Evolutionary conservation across 179 eudicot genomes (phyloP).

Genomic region (Beta lomatogona): DNA sequence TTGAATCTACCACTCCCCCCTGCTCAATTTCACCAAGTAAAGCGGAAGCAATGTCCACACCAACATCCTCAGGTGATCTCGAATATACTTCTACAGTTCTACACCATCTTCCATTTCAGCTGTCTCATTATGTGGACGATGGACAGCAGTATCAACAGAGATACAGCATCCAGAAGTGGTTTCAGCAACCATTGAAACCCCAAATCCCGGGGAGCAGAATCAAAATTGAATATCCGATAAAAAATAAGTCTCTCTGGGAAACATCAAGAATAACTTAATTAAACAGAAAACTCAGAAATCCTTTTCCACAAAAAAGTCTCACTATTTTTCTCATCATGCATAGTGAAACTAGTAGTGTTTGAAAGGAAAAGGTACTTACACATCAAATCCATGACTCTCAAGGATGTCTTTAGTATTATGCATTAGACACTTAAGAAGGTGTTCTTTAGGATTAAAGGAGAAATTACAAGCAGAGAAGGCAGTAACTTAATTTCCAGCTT

Average conservation of each 20-base stretch:
- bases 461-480: background rate
- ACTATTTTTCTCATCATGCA: too few species aligned
- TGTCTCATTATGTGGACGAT: constrained; percentile 50
- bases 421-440: background rate
- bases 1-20: constrained; percentile 95
- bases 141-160: constrained; percentile 76
- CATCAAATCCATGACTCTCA: background rate
- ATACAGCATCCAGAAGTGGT: constrained; percentile 81
- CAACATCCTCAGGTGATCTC: constrained; percentile 68
- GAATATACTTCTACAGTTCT: constrained; percentile 47
- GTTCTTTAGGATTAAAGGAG: background rate
- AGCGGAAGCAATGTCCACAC: constrained; percentile 68
- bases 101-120: constrained; percentile 52
- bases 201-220: constrained; percentile 89
- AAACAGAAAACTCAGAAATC: too few species aligned
- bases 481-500: constrained; percentile 85
- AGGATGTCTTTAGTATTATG: background rate
- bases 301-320: too few species aligned
- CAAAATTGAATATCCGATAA: background rate
- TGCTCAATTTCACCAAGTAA: constrained; percentile 76
- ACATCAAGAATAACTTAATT: too few species aligned
- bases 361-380: too few species aligned
- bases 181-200: constrained; percentile 80
- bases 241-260: too few species aligned
- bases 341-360: background rate